These are phyloP conservation scores for Lentinula lateritia DNA, from an alignment of 768 basidiomycete species.

Conservation along the genomic window DNA sequence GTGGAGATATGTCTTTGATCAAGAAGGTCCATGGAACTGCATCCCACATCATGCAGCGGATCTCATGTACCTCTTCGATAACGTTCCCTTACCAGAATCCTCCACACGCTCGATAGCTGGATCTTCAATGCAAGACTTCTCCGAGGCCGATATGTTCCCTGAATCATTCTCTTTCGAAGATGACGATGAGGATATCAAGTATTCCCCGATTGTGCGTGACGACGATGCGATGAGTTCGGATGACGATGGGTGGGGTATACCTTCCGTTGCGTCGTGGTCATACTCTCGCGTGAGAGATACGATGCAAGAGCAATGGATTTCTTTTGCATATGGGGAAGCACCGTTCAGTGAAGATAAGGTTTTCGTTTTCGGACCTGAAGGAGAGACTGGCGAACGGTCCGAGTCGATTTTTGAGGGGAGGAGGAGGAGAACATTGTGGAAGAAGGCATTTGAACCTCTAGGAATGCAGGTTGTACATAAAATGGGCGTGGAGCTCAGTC, in stretches of 20 bases:
- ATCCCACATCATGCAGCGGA: slow-evolving; percentile 69
- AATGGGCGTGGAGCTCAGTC: slow-evolving; percentile 66
- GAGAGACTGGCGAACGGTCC: slow-evolving; percentile 72
- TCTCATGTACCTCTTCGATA: slow-evolving; percentile 76
- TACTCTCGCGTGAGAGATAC: slow-evolving; percentile 65
- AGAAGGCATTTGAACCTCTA: slow-evolving; percentile 59
- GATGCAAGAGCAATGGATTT: slow-evolving; percentile 70
- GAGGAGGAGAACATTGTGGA: slow-evolving; percentile 56
- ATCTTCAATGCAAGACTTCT: background rate
- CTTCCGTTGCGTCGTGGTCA: slow-evolving; percentile 60
- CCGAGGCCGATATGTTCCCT: slow-evolving; percentile 17
- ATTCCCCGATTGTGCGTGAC: slow-evolving; percentile 16
- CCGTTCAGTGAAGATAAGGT: slow-evolving; percentile 70
- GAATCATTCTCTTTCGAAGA: slow-evolving; percentile 24
- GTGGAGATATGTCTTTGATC: slow-evolving; percentile 80
- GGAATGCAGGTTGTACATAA: slow-evolving; percentile 67
- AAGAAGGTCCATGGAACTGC: slow-evolving; percentile 63
- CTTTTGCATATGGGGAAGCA: slow-evolving; percentile 67
- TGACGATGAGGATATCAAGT: slow-evolving; percentile 24
- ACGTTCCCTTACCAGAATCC: slow-evolving; percentile 49
- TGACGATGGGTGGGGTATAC: slow-evolving; percentile 24
- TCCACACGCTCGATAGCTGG: slow-evolving; percentile 14
- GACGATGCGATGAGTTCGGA: slow-evolving; percentile 12
- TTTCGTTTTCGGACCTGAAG: slow-evolving; percentile 79
- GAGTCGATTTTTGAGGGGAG: slow-evolving; percentile 60